These are phyloP conservation scores for Juncus inflexus DNA, from an alignment of 176 grass and related monocot species.

Conservation along the genomic window DNA sequence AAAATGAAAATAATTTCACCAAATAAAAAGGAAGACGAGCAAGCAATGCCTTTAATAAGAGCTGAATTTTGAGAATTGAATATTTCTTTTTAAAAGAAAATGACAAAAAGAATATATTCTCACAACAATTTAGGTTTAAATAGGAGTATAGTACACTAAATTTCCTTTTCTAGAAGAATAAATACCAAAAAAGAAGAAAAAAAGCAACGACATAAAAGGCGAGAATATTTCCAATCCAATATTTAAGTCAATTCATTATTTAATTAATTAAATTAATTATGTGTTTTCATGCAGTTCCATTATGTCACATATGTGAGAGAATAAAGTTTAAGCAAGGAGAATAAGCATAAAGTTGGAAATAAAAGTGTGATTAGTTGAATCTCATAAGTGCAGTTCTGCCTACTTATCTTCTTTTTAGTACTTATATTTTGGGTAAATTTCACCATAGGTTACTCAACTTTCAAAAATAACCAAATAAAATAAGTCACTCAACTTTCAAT, in stretches of 20 bases:
- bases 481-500: no score
- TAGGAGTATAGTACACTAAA: constrained; percentile 4
- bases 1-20: constrained; percentile 1
- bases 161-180: constrained; percentile 15
- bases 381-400: neutral
- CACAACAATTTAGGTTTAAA: constrained; percentile 24
- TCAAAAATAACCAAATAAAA: no score
- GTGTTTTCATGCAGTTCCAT: constrained; percentile 8
- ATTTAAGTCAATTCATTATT: constrained; percentile 10
- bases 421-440: neutral
- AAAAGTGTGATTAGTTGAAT: constrained; percentile 26
- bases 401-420: constrained; percentile 3
- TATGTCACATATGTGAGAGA: constrained; percentile 13
- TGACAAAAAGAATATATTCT: constrained; percentile 1
- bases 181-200: constrained; percentile 5
- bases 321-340: constrained; percentile 37
- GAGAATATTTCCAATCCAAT: constrained; percentile 37
- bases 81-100: neutral
- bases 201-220: neutral
- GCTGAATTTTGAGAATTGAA: no score
- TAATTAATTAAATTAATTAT: neutral
- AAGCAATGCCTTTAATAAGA: no score
- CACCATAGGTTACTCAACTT: neutral
- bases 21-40: no score
- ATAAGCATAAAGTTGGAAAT: constrained; percentile 35